Base-by-base conservation (phyloP, 192 early-diverging fungal species). In the Backusella morwellensis region DNA sequence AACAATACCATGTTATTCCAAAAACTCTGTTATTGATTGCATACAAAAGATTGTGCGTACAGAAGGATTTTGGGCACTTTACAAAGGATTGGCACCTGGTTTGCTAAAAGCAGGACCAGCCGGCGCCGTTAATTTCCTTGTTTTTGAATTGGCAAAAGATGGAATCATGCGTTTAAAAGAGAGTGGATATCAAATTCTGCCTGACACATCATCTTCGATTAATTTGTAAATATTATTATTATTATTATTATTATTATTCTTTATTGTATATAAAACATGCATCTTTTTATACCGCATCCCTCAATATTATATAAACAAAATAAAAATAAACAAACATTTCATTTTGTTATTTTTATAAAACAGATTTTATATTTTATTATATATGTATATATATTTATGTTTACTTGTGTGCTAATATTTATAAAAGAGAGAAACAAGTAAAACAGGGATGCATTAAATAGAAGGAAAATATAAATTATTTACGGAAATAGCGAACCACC, bases 91-190 rank as follows among this genome's bases (percentile, higher is more conserved):
- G 6, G 84, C 91, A 4, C 96, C 96, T 4, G 92, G 93, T 2
- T 66, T 97, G 3, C 75, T 99, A 74, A 99, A 99, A 85, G 88
- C 94, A 6, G 96, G 88, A 4, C 95, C 95, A 1, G 87, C 90
- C 0, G 90, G 92, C 36, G 96, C 97, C 7, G 88, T 94, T 8
- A 93, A 95, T 6, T 99, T 99, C 76, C 90, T 93, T 75, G 88
- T 97, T 0, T 94, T 88, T 82, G 90, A 89, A 21, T 78, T 88
- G 21, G 89, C 85, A 14, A 81, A 88, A 19, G 83, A 89, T 29
- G 17, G 92, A 21, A 19, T 92, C 1, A 34, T 42, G 9, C 41
- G n/a, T 35, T 67, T 77, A 23, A 77, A 77, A 26, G 52, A 47
- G 1, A 50, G 42, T 32, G 70, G 70, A 17, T 72, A 47, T 32